These are phyloP conservation scores for Scenedesmus sp. DNA, from an alignment of 163 green algal species.

Conservation along the genomic window DNA sequence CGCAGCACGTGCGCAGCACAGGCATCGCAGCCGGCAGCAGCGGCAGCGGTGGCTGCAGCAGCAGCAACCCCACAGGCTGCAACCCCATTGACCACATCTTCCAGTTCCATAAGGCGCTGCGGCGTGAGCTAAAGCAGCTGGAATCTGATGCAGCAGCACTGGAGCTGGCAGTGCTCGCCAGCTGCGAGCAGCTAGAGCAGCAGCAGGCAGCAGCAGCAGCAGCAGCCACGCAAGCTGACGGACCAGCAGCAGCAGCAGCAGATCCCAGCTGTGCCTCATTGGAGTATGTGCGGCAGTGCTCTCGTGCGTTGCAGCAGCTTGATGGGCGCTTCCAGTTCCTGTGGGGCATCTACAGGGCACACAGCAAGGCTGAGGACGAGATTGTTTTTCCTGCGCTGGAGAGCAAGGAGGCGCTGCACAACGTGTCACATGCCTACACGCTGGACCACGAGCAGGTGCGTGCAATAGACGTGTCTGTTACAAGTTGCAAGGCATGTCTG, in stretches of 20 bases:
- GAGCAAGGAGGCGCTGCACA: conserved; percentile 93
- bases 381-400: conserved; percentile 99
- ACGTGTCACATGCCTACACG: conserved; percentile 98
- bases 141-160: conserved; percentile 64
- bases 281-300: background rate
- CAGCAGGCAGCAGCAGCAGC: background rate
- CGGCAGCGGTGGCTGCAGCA: conserved; percentile 20
- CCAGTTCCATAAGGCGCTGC: conserved; percentile 96
- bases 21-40: background rate
- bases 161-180: conserved; percentile 51
- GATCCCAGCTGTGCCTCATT: background rate
- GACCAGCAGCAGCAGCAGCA: background rate
- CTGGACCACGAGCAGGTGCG: conserved; percentile 97
- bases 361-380: conserved; percentile 90
- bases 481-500: no score
- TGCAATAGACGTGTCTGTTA: no score
- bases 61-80: conserved; percentile 1
- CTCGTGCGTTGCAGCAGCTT: conserved; percentile 74
- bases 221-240: background rate
- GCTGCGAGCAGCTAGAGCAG: conserved; percentile 28
- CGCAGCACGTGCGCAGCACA: background rate
- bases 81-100: conserved; percentile 99
- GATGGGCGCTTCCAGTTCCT: conserved; percentile 96
- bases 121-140: conserved; percentile 88
- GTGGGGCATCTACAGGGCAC: conserved; percentile 87